These are phyloP conservation scores for Leishmania lainsoni DNA, from an alignment of 208 protist species.

Conservation along the genomic window DNA sequence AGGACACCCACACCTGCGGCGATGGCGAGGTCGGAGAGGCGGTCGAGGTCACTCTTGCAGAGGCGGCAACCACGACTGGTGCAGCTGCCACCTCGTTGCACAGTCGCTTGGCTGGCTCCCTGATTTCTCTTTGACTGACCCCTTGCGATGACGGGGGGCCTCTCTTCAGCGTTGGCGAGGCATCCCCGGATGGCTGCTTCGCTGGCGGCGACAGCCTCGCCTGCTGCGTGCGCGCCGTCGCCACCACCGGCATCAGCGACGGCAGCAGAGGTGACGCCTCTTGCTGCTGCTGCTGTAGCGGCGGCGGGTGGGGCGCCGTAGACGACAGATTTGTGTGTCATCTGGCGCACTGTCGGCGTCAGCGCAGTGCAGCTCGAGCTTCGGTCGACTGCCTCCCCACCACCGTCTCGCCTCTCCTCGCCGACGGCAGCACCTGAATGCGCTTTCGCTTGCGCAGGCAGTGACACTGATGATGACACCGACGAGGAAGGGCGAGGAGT, in stretches of 20 bases:
- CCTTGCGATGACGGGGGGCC: not conserved
- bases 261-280: not conserved
- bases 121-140: not conserved
- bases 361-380: not conserved
- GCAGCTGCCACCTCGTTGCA: not conserved
- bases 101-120: not conserved
- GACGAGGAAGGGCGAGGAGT: not conserved
- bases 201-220: not conserved
- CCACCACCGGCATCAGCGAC: not conserved
- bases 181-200: not conserved
- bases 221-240: not conserved
- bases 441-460: not conserved
- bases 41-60: not conserved
- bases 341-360: not conserved
- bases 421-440: not conserved
- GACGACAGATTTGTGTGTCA: not conserved
- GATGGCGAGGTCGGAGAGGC: slow-evolving; percentile 3
- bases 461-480: not conserved
- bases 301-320: not conserved
- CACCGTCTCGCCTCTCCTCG: not conserved
- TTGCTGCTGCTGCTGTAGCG: not conserved
- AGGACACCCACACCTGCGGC: slow-evolving; percentile 41
- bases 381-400: not conserved
- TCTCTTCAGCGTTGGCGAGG: not conserved
- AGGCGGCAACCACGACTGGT: not conserved